Conservation (phyloP, 495 filamentous ascomycete species). For the Penicillium daleae region DNA sequence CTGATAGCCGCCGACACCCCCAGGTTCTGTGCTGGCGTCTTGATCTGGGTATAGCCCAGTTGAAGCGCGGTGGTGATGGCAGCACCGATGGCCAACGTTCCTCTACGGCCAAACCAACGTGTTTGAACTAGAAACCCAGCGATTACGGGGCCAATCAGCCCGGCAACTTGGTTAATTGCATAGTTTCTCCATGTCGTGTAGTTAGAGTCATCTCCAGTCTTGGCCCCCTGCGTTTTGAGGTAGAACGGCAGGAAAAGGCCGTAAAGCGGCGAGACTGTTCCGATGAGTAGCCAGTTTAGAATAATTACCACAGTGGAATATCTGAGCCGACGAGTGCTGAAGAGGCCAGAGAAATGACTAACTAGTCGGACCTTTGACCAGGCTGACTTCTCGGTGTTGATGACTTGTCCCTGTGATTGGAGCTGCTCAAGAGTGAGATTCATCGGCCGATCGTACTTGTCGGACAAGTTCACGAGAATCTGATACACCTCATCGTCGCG, state of each 20-base stretch:
- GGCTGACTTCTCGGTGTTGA: not conserved
- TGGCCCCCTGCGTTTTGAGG: slow-evolving; percentile 34
- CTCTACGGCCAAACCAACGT: slow-evolving; percentile 56
- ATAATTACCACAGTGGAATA: slow-evolving; percentile 45
- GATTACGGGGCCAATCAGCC: slow-evolving; percentile 64
- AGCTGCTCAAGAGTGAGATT: slow-evolving; percentile 3
- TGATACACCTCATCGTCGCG: not conserved
- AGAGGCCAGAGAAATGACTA: not conserved
- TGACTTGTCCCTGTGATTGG: not conserved
- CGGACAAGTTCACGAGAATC: not conserved
- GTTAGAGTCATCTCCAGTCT: slow-evolving; percentile 25
- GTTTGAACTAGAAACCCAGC: slow-evolving; percentile 63
- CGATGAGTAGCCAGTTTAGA: slow-evolving; percentile 67
- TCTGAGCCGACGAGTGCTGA: not conserved
- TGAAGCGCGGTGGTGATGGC: slow-evolving; percentile 62
- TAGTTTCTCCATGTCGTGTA: slow-evolving; percentile 71
- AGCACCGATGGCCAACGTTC: slow-evolving; percentile 65
- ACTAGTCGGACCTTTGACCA: not conserved
- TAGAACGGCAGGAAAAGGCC: slow-evolving; percentile 63
- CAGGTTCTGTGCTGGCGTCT: slow-evolving; percentile 35
- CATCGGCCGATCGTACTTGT: not conserved
- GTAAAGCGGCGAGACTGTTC: slow-evolving; percentile 66
- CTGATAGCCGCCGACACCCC: slow-evolving; percentile 28
- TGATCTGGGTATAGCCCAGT: slow-evolving; percentile 49
- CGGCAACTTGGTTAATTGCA: slow-evolving; percentile 60